Evolutionary conservation across 345 rosid genomes (phyloP).

Genomic region (Carallia brachiata): DNA sequence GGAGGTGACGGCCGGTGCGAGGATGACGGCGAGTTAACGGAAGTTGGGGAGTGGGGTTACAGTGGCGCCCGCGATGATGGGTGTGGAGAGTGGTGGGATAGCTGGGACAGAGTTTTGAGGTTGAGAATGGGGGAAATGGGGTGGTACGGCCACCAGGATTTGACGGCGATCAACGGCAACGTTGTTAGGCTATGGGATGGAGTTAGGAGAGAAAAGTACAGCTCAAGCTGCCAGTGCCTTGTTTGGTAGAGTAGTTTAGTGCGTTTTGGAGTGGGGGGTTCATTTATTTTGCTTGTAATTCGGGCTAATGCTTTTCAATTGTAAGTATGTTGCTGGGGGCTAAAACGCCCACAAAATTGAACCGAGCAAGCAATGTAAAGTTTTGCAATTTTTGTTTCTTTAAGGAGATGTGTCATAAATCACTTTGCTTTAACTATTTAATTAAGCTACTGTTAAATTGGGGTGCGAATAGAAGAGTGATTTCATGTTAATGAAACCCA

Average conservation of each 20-base stretch:
- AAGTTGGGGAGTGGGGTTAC: slow-evolving; percentile 11
- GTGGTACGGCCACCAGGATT: slow-evolving; percentile 64
- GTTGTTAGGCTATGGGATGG: slow-evolving; percentile 78
- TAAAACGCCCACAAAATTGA: too few relatives aligned
- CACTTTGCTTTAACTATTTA: too few relatives aligned
- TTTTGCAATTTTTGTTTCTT: too few relatives aligned
- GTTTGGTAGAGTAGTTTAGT: slow-evolving; percentile 5
- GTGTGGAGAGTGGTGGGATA: slow-evolving; percentile 36
- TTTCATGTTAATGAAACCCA: too few relatives aligned
- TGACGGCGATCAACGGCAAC: slow-evolving; percentile 62
- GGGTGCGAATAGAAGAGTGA: too few relatives aligned
- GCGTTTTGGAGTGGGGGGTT: neutral
- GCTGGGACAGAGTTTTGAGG: slow-evolving; percentile 44
- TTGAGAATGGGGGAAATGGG: slow-evolving; percentile 44
- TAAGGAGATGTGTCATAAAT: too few relatives aligned
- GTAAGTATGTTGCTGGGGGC: too few relatives aligned
- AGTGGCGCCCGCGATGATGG: neutral
- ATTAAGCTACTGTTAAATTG: too few relatives aligned
- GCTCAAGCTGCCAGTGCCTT: slow-evolving; percentile 1
- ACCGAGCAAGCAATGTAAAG: too few relatives aligned
- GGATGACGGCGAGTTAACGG: slow-evolving; percentile 25
- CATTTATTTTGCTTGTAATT: too few relatives aligned
- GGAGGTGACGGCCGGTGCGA: neutral
- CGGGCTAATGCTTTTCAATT: too few relatives aligned
- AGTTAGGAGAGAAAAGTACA: slow-evolving; percentile 1